phyloP scores from a whole-genome alignment of 176 grass and related monocot species.

The Ensete ventricosum region DNA sequence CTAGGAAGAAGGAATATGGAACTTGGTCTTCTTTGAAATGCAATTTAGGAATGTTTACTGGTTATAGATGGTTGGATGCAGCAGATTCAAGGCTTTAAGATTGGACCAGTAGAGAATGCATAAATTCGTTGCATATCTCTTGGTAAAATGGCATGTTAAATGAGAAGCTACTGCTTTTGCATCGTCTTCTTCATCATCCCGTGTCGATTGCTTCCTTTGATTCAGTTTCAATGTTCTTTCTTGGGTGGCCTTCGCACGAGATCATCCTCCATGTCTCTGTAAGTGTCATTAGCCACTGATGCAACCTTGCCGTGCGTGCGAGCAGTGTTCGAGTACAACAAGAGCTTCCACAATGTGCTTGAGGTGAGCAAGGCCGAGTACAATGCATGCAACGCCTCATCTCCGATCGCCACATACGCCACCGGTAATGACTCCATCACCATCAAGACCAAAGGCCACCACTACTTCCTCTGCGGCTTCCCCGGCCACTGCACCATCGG shows the following conservation, averaged over 20 bases:
- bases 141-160: background rate
- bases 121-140: background rate
- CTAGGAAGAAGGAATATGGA: background rate
- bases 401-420: background rate
- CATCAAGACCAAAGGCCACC: background rate
- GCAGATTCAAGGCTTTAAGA: background rate
- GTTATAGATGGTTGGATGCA: background rate
- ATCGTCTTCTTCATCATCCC: background rate
- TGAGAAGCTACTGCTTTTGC: background rate
- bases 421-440: background rate
- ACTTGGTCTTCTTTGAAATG: background rate
- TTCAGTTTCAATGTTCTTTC: background rate
- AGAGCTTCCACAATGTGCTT: slow-evolving; percentile 1
- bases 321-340: slow-evolving; percentile 25
- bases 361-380: slow-evolving; percentile 27
- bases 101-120: background rate
- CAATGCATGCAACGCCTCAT: slow-evolving; percentile 15
- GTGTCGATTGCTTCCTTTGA: background rate
- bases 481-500: background rate
- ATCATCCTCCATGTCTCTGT: background rate
- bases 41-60: background rate
- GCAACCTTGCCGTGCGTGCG: background rate
- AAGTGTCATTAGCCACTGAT: background rate
- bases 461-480: slow-evolving; percentile 5
- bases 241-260: background rate